Conservation (phyloP, 495 filamentous ascomycete species). For the Lasiosphaeria hispida region DNA sequence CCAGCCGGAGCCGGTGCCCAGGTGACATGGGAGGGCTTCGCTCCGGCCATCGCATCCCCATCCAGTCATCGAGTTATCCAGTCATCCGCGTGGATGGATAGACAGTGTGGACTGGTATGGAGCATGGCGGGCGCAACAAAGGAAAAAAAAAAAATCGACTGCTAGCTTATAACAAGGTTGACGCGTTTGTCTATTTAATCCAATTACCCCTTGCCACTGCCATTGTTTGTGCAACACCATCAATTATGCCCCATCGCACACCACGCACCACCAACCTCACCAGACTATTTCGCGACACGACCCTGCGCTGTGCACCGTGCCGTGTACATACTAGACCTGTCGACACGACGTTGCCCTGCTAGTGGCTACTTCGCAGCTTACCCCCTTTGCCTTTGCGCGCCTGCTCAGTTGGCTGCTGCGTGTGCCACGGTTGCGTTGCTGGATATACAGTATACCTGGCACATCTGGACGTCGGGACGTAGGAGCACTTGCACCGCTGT, state of each 20-base stretch:
- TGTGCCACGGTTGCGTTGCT: slow-evolving; percentile 2
- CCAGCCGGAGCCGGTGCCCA: not conserved
- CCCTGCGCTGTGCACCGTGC: no score
- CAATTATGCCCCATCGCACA: no score
- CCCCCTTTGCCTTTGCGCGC: no score
- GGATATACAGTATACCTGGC: not conserved
- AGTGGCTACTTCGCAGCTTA: no score
- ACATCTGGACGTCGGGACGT: not conserved
- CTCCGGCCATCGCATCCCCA: no score
- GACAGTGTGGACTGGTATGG: not conserved
- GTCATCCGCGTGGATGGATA: not conserved
- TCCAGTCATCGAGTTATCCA: no score
- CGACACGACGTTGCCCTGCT: not conserved
- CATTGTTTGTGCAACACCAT: not conserved
- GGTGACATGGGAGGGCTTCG: not conserved
- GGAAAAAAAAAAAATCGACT: no score
- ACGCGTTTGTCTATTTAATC: not conserved
- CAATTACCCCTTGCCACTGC: not conserved
- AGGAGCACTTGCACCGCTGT: no score
- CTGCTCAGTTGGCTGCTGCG: not conserved
- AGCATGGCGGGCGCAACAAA: no score
- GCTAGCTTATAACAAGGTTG: not conserved
- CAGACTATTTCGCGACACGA: no score
- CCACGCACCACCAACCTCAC: no score
- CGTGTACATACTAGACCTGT: no score